A percentile compares a stretch with the other conserved stretches of the same genome.
Evolutionary conservation across 2,329 filamentous ascomycete species (phyloP).

Genomic region (Aulographum hederae): DNA sequence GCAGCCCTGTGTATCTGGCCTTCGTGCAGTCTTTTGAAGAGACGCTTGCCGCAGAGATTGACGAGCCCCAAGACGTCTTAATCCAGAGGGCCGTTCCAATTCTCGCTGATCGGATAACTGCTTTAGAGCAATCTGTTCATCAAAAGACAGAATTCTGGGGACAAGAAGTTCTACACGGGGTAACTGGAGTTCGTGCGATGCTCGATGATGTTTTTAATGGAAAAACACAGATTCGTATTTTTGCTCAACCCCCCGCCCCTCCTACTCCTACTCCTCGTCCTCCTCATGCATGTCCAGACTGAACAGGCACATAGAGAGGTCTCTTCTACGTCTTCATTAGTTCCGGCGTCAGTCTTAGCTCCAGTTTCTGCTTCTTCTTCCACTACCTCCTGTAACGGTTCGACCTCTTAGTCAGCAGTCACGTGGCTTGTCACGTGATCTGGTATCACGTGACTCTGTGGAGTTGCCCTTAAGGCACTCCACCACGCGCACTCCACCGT

Average conservation of each 20-base stretch:
- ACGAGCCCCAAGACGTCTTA: neutral
- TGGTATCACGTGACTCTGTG: neutral
- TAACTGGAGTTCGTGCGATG: neutral
- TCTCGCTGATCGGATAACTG: neutral
- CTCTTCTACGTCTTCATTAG: neutral
- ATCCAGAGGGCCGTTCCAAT: neutral
- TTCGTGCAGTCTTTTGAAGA: neutral
- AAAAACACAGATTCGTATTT: neutral
- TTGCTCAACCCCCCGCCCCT: neutral
- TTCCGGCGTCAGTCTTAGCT: neutral
- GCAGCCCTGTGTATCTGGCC: neutral
- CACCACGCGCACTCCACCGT: too few relatives aligned
- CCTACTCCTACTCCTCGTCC: neutral
- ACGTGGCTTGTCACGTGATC: neutral
- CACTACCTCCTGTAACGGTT: neutral
- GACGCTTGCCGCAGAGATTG: neutral
- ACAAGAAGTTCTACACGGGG: neutral
- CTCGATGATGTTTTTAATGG: neutral
- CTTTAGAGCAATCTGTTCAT: neutral
- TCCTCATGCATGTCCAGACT: neutral
- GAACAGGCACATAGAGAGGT: neutral
- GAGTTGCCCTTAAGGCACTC: too few relatives aligned
- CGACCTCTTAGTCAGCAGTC: neutral
- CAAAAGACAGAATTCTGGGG: neutral
- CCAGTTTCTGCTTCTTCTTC: neutral